These are phyloP conservation scores for Aspergillus avenaceus DNA, from an alignment of 495 filamentous ascomycete genomes.

Conservation along the genomic window DNA sequence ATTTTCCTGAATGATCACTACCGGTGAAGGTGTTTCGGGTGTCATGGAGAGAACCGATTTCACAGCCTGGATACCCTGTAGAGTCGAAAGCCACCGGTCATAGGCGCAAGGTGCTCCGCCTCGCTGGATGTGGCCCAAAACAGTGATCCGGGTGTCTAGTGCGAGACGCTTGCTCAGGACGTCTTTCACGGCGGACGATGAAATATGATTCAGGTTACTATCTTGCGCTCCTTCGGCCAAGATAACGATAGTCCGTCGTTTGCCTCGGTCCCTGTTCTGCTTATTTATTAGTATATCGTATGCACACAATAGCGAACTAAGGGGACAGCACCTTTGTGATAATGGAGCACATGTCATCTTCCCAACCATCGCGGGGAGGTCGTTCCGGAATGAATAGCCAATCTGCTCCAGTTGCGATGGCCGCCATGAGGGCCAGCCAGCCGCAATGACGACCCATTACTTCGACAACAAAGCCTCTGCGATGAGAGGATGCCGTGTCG, in stretches of 20 bases:
- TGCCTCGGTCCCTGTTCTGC: constrained; percentile 74
- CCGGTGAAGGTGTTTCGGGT: constrained; percentile 81
- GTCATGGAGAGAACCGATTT: constrained; percentile 84
- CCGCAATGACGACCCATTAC: constrained; percentile 98
- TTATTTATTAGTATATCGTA: background rate
- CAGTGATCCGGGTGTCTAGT: constrained; percentile 88
- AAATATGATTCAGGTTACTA: constrained; percentile 73
- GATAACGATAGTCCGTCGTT: constrained; percentile 95
- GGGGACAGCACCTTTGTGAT: constrained; percentile 58
- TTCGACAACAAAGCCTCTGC: constrained; percentile 91
- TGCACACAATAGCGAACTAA: background rate
- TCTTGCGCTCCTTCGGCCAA: constrained; percentile 94
- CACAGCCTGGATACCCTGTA: constrained; percentile 93
- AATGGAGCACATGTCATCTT: constrained; percentile 77
- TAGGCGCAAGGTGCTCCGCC: constrained; percentile 87
- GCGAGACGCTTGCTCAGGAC: constrained; percentile 71
- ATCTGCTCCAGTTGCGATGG: constrained; percentile 88
- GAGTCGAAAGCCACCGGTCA: constrained; percentile 84
- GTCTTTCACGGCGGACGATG: constrained; percentile 71
- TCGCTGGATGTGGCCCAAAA: constrained; percentile 89
- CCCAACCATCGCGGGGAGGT: constrained; percentile 80
- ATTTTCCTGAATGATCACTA: constrained; percentile 92
- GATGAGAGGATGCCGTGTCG: constrained; percentile 91
- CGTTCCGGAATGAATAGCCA: constrained; percentile 95
- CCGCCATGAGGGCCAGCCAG: constrained; percentile 94